Conservation (phyloP, 225 moss, liverwort and hornwort genomes). For the Straminergon stramineum region DNA sequence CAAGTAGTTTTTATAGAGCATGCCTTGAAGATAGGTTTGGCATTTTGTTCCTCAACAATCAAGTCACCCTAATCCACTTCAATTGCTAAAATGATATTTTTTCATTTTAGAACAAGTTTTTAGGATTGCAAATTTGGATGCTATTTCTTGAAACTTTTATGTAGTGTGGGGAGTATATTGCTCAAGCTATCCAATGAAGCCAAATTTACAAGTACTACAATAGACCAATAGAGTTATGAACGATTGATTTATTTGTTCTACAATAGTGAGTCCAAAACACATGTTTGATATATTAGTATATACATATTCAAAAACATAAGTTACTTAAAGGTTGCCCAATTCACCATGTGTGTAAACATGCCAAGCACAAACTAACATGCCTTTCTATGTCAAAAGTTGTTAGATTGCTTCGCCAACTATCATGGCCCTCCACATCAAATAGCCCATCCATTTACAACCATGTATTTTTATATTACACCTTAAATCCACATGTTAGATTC, state of each 20-base stretch:
- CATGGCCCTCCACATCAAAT: neutral
- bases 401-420: no score
- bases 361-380: neutral
- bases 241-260: neutral
- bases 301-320: neutral
- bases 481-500: fast-evolving
- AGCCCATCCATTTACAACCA: neutral
- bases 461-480: fast-evolving
- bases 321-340: neutral
- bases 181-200: neutral
- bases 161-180: neutral
- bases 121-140: neutral
- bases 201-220: neutral
- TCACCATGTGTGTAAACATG: neutral
- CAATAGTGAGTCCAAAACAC: fast-evolving
- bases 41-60: neutral
- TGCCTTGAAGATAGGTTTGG: neutral
- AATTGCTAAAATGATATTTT: neutral
- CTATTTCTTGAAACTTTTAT: neutral
- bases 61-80: no score
- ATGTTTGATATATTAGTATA: neutral
- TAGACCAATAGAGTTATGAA: neutral
- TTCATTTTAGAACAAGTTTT: neutral
- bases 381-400: neutral
- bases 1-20: neutral